Evolutionary conservation across 2,329 filamentous ascomycete species (phyloP), one percentile per base, ranked within the genome.

Genomic region (Colletotrichum magnum): DNA sequence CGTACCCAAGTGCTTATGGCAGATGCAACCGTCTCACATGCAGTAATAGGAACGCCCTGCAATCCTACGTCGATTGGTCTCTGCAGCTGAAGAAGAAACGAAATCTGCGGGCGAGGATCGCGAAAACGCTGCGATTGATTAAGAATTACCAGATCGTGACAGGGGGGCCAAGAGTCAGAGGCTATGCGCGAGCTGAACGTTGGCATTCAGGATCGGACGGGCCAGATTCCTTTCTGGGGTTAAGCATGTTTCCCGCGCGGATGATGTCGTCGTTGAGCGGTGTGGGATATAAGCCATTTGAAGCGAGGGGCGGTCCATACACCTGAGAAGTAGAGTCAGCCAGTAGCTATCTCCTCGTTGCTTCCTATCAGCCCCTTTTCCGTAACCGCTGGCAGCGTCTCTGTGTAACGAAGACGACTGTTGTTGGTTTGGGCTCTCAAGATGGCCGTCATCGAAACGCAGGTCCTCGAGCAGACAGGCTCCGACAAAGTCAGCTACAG

Each of bases 1-100:
- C 51, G n/a, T 24, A 24, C 18, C 45, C 51, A 69, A 69, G 67
- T 61, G 67, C 67, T 69, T 69, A 69, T 66, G 62, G 56, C 62
- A 65, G 62, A 69, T 69, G 62, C 52, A 61, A 69, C 54, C 67
- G 51, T 57, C 67, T 60, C 45, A 68, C 65, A 28, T 67, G 67
- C 67, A 69, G 56, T 36, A 36, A 10, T 36, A 47, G 54, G 9
- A 18, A 45, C 39, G 32, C 32, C 32, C 28, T 50, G 53, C 53
- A 24, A 53, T 50, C 41, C 65, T 68, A 16, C n/a, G 28, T 62
- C 36, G 18, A 62, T 43, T 21, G 39, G 39, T 53, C 28, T 50
- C 32, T 21, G 28, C 39, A 54, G 36, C 21, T 4, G 16, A 15
- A 51, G 41, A 6, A 16, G 5, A 39, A 2, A 58, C 21, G 6